Evolutionary conservation across 129 eudicot genomes (phyloP), one percentile per base, ranked within the genome.

Genomic region (Chrysanthemum seticuspe): DNA sequence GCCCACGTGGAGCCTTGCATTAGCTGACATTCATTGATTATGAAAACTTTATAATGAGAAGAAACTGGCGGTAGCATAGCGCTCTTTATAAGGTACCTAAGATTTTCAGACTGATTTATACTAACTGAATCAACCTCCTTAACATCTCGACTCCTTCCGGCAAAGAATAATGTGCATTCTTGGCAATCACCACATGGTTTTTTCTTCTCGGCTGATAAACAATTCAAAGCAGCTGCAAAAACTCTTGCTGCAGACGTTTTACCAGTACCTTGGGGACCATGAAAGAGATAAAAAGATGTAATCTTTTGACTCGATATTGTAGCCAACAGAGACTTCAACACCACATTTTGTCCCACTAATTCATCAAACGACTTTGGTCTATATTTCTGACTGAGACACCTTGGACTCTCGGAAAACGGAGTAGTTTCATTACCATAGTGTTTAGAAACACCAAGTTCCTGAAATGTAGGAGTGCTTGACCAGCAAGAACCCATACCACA

Each of bases 191-290:
- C 96, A 63, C 99, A 95, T 1, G 99, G 99, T 67, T 48, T 52
- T 56, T 78, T 56, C 10, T 69, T 75, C 31, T 87, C 87, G 0
- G 50, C 67, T 9, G 93, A 84, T 7, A 90, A 83, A 68, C 99
- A 95, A 74, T 95, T 95, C 60, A 95, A 80, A 16, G 91, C 97
- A 34, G 96, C 99, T 68, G 99, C 99, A 71, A 88, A 95, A 5
- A 95, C 78, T 76, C 94, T 88, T 1, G 99, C 83, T 51, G 94
- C 94, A 60, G 91, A 86, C 62, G 94, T 86, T 68, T 95, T 95
- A 10, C 99, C 99, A 10, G 96, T 88, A 71, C 99, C 99, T 45
- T 87, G 91, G 11, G 99, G 89, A 54, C 99, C 99, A 62, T 95
- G 92, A 71, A 95, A 95, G 72, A 95, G 81, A 78, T 88, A 90